Base-by-base conservation (phyloP, 805 yeast genomes). In the Candida dendrica region DNA sequence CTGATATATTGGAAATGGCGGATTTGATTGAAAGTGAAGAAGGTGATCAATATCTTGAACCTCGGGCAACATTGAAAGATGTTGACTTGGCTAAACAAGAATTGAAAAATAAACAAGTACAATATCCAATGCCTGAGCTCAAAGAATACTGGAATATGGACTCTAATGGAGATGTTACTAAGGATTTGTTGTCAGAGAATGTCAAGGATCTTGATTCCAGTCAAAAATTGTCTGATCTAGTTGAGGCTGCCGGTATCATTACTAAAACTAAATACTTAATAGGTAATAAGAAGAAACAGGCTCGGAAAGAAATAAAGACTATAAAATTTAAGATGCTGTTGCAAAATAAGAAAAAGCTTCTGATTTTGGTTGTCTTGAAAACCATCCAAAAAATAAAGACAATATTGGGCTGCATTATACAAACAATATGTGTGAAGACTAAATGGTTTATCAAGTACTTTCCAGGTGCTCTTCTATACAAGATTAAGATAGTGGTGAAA, bases 1-100 rank as follows among this genome's bases (percentile, higher is more conserved):
- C 35, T 6, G 42, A 40, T 11, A 36, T 40, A 19, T 10, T 40
- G n/a, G 14, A 11, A 13, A 40, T 35, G 30, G 30, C 42, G 19
- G 42, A 40, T 22, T 16, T 27, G 6, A 16, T 40, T 10, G 16
- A 35, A 20, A 26, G 20, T 11, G 30, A 29, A 4, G 11, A 34
- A 13, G 35, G 30, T 5, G n/a, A 29, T 22, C 19, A 19, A 39
- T 24, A 18, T 31, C n/a, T n/a, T n/a, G n/a, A n/a, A n/a, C n/a
- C n/a, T n/a, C n/a, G n/a, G n/a, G n/a, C n/a, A n/a, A n/a, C n/a
- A n/a, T n/a, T n/a, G n/a, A n/a, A n/a, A n/a, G n/a, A n/a, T n/a
- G n/a, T n/a, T n/a, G n/a, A n/a, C n/a, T n/a, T n/a, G n/a, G n/a
- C 7, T 7, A 7, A 13, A 17, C 10, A 15, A 18, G 22, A 18